Conservation (phyloP, 1,139 yeast genomes). For the Candida frijolesensis region DNA sequence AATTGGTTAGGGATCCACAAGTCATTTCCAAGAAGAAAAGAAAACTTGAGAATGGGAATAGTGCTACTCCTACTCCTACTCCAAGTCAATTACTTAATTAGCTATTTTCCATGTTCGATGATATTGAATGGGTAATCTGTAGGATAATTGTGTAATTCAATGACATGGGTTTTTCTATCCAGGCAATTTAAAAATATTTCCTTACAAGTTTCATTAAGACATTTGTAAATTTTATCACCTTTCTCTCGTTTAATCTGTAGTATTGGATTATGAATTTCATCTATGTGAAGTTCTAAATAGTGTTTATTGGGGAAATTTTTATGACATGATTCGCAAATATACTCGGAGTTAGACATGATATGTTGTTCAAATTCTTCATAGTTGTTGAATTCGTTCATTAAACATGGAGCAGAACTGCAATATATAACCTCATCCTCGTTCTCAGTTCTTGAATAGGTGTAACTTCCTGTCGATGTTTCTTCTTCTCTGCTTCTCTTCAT, state of each 20-base stretch:
- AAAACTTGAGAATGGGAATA: conserved; percentile 23
- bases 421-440: not conserved
- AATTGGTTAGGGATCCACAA: conserved; percentile 53
- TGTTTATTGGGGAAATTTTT: conserved; percentile 41
- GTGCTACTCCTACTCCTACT: not conserved
- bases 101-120: conserved; percentile 28
- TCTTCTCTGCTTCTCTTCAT: conserved; percentile 16
- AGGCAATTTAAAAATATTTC: conserved; percentile 33
- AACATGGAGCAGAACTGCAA: conserved; percentile 17
- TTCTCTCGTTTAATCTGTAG: conserved; percentile 32
- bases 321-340: conserved; percentile 45
- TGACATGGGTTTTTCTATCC: conserved; percentile 48
- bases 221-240: conserved; percentile 43
- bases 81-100: not conserved
- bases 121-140: conserved; percentile 40
- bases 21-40: conserved; percentile 45
- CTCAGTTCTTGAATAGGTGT: too few relatives aligned
- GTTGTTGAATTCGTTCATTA: conserved; percentile 16
- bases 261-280: conserved; percentile 57
- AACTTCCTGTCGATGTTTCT: not conserved
- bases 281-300: conserved; percentile 48
- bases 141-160: conserved; percentile 54
- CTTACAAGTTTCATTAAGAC: conserved; percentile 41
- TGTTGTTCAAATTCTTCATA: conserved; percentile 34
- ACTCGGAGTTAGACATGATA: conserved; percentile 22